A percentile compares a stretch with the other conserved stretches of the same genome.
Conservation (phyloP, 192 early-diverging fungal species). For the Coemansia sp. region DNA sequence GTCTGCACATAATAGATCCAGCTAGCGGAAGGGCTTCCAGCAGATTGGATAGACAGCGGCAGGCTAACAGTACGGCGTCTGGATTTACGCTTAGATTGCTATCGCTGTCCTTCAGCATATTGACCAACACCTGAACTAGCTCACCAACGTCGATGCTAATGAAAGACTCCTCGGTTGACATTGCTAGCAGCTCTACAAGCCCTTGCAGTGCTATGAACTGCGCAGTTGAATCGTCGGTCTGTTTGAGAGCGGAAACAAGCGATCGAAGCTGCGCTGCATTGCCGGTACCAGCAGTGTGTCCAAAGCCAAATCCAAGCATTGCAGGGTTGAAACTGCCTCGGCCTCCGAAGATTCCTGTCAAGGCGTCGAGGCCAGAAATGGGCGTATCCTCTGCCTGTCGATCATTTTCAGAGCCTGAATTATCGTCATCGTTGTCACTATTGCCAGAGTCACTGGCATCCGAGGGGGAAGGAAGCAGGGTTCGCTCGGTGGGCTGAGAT, state of each 20-base stretch:
- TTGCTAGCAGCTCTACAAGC: slow-evolving; percentile 70
- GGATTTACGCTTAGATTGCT: slow-evolving; percentile 49
- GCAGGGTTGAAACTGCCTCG: neutral
- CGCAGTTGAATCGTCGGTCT: slow-evolving; percentile 58
- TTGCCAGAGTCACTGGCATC: neutral
- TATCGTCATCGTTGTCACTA: neutral
- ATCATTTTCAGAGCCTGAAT: neutral
- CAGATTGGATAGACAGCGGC: slow-evolving; percentile 86
- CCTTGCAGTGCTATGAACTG: slow-evolving; percentile 88
- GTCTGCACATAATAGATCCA: slow-evolving; percentile 61
- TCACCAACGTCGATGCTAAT: slow-evolving; percentile 66
- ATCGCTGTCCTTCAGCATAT: slow-evolving; percentile 57
- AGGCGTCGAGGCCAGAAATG: neutral
- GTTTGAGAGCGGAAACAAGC: slow-evolving; percentile 61
- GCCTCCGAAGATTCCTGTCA: slow-evolving; percentile 11
- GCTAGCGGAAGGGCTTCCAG: slow-evolving; percentile 82
- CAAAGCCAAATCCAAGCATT: slow-evolving; percentile 23
- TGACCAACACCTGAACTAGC: slow-evolving; percentile 68
- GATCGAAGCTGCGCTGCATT: slow-evolving; percentile 56
- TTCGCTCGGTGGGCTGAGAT: neutral
- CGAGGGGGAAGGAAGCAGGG: neutral
- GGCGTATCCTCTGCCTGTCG: neutral
- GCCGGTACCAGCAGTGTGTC: slow-evolving; percentile 17
- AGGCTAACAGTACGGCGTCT: slow-evolving; percentile 84
- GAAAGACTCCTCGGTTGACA: slow-evolving; percentile 72